These are phyloP conservation scores for Allomyces macrogynus DNA, from an alignment of 192 early-diverging fungal genomes.

Conservation along the genomic window DNA sequence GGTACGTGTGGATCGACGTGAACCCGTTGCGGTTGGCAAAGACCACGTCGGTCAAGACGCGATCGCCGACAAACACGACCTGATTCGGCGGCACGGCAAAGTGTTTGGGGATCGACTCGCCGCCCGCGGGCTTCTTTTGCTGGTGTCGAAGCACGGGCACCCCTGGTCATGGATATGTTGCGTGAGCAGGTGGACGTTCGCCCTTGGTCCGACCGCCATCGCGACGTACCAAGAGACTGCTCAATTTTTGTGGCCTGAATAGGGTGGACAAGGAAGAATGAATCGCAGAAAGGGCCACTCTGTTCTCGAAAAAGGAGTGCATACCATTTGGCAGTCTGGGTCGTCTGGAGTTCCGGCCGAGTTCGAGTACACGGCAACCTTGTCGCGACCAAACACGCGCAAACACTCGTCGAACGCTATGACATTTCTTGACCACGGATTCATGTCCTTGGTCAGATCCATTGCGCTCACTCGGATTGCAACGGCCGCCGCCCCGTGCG, in stretches of 20 bases:
- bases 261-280: not conserved
- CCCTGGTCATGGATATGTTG: constrained; percentile 6
- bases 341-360: constrained; percentile 74
- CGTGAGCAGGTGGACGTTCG: too few relatives aligned
- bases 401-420: constrained; percentile 36
- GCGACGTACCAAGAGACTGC: constrained; percentile 16
- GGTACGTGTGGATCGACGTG: constrained; percentile 41
- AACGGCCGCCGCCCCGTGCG: too few relatives aligned
- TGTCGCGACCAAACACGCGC: constrained; percentile 31
- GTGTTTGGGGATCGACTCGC: constrained; percentile 26
- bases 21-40: constrained; percentile 60
- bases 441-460: not conserved
- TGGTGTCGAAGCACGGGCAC: constrained; percentile 11
- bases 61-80: constrained; percentile 69
- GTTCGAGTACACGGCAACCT: constrained; percentile 73
- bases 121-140: constrained; percentile 59
- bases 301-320: constrained; percentile 7
- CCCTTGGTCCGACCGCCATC: not conserved
- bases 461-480: too few relatives aligned
- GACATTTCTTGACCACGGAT: not conserved
- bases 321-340: constrained; percentile 7
- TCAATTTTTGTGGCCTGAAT: constrained; percentile 19
- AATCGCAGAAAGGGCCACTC: not conserved
- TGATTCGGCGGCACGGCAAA: constrained; percentile 20
- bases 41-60: constrained; percentile 65